Evolutionary conservation across 2,329 filamentous ascomycete genomes (phyloP), one percentile per base, ranked within the genome.

Genomic region (Hymenoscyphus fructigenus): DNA sequence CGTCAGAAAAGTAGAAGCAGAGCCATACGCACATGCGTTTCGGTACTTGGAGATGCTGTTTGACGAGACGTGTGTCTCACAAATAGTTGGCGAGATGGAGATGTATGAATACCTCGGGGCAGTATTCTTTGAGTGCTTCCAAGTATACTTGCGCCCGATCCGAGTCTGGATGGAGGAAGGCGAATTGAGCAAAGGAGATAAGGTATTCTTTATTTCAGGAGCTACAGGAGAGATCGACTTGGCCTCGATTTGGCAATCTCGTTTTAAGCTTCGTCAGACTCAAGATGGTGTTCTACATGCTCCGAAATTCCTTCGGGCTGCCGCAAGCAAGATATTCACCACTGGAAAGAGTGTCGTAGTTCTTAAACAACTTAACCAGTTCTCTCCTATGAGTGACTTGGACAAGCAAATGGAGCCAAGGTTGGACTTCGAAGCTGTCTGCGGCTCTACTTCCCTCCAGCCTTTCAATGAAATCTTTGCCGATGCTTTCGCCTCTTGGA

Each of bases 281-380:
- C 76, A 83, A 2, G 80, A 86, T 53, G 87, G 88, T 17, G 78
- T 79, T 1, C 76, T 93, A 0, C 87, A 90, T 70, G 88, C 89
- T 0, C 93, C 94, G 0, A 83, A 79, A 2, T 97, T 97, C 69
- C 81, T 97, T 4, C 85, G 88, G 47, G 83, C 88, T 2, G 85
- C 88, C 1, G 87, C 86, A 0, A 79, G 81, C 28, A 90, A 88
- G 67, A 92, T 97, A 44, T 94, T 97, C 72, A 92, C 89, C 0
- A 89, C 92, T 1, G 94, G 94, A 0, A 97, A 97, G 77, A 96
- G 90, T 71, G 88, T 95, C 63, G 86, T 95, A 0, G 90, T 97
- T 56, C 79, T 97, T n/a, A 89, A 88, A 66, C 85, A 89, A 58
- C 81, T 97, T 12, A 86, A 88, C 50, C 81, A 83, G 63, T 81